A percentile compares a stretch with the other conserved stretches of the same genome.
Evolutionary conservation across 2,329 filamentous ascomycete species (phyloP).

Genomic region (Didymella sp.): DNA sequence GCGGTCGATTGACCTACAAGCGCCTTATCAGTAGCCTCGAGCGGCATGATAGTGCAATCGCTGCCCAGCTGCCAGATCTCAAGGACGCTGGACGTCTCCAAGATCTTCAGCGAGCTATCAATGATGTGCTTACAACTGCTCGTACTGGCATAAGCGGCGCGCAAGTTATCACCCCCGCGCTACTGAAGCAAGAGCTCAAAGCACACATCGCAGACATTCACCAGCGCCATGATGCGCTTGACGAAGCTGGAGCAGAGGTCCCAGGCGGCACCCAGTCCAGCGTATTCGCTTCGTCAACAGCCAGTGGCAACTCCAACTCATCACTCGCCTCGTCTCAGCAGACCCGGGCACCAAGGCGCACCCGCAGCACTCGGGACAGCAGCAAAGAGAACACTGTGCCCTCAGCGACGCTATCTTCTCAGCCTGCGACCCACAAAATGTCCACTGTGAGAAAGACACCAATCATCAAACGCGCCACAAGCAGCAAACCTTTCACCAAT

Average conservation of each 20-base stretch:
- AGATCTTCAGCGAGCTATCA: conserved; percentile 2
- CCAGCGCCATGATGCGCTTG: neutral
- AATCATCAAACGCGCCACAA: neutral
- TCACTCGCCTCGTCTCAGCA: neutral
- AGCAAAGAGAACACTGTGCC: conserved; percentile 5
- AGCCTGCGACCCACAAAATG: neutral
- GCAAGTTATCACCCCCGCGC: neutral
- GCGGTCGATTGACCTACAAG: conserved; percentile 2
- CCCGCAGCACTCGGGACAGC: neutral
- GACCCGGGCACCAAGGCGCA: neutral
- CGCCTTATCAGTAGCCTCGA: conserved; percentile 4
- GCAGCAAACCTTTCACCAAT: neutral
- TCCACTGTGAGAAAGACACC: conserved; percentile 1
- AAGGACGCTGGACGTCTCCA: conserved; percentile 1
- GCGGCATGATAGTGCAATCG: neutral
- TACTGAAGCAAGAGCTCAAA: conserved; percentile 5
- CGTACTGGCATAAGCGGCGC: neutral
- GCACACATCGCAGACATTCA: conserved; percentile 1
- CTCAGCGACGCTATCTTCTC: neutral
- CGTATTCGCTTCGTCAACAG: neutral
- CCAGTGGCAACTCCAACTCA: neutral
- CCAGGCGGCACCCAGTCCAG: neutral
- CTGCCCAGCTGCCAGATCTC: neutral
- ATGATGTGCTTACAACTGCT: conserved; percentile 1
- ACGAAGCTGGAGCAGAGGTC: neutral